Conservation (phyloP, 306 rosid genomes). For the Medicago ruthenica region DNA sequence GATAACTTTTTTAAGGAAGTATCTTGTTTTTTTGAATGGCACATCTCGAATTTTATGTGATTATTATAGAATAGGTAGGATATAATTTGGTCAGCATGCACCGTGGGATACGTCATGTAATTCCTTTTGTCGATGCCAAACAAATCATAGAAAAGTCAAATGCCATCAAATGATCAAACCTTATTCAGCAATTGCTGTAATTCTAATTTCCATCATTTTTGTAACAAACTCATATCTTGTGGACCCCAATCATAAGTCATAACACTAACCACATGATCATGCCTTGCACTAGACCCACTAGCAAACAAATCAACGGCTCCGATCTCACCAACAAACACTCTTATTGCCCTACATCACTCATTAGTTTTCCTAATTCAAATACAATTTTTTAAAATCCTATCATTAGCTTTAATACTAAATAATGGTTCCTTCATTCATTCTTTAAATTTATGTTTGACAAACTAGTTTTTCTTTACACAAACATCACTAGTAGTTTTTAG, state of each 20-base stretch:
- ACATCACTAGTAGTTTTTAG: not conserved
- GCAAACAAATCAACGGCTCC: conserved; percentile 32
- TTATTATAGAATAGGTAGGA: not conserved
- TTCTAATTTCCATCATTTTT: conserved; percentile 26
- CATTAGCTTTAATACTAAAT: conserved; percentile 1
- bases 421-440: not conserved
- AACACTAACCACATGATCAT: conserved; percentile 13
- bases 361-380: conserved; percentile 28
- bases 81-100: conserved; percentile 49
- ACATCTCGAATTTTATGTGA: too few species aligned
- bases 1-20: too few species aligned
- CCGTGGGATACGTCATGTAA: conserved; percentile 48
- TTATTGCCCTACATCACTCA: conserved; percentile 40
- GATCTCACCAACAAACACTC: conserved; percentile 32
- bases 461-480: not conserved
- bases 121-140: conserved; percentile 24
- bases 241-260: conserved; percentile 40
- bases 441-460: conserved; percentile 22
- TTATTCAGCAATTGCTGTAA: conserved; percentile 37
- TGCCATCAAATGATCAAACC: not conserved
- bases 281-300: conserved; percentile 13
- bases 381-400: not conserved
- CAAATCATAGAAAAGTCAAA: conserved; percentile 37
- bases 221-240: not conserved
- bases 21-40: too few species aligned